Conservation (phyloP, 768 basidiomycete genomes). For the Leucocoprinus leucothites region DNA sequence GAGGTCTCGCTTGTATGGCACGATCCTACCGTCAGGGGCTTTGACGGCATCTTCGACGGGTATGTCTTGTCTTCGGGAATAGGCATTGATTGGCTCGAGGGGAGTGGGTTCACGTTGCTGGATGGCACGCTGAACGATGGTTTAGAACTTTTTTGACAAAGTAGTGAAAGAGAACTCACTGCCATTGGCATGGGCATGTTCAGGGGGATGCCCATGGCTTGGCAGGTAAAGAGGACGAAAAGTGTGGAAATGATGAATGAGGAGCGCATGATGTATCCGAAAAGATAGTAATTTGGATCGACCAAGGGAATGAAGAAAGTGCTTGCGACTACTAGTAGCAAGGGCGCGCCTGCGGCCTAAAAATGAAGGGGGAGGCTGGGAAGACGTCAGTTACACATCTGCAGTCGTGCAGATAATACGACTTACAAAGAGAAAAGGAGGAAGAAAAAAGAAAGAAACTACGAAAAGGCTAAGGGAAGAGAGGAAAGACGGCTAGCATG, state of each 20-base stretch:
- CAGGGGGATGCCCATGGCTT: conserved; percentile 36
- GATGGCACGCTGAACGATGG: conserved; percentile 15
- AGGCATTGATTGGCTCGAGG: conserved; percentile 19
- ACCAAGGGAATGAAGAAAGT: conserved; percentile 16
- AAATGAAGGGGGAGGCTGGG: conserved; percentile 16
- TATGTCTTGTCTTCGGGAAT: conserved; percentile 16
- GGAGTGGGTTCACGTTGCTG: conserved; percentile 14
- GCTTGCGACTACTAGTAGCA: conserved; percentile 18
- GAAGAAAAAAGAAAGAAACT: conserved; percentile 17
- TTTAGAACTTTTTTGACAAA: background rate
- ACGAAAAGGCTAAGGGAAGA: conserved; percentile 15
- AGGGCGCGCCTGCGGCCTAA: conserved; percentile 34
- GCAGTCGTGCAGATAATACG: background rate
- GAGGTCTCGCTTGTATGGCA: conserved; percentile 13
- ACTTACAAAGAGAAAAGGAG: conserved; percentile 13
- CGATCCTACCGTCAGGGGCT: conserved; percentile 18
- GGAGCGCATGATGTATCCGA: conserved; percentile 41
- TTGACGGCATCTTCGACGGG: conserved; percentile 21
- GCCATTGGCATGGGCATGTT: conserved; percentile 38
- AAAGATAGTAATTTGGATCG: conserved; percentile 10
- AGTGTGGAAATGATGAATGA: conserved; percentile 35
- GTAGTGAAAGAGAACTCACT: conserved; percentile 24
- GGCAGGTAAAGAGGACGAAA: conserved; percentile 40
- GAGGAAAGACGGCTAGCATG: conserved; percentile 15
- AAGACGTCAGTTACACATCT: conserved; percentile 19